Evolutionary conservation across 2,329 filamentous ascomycete genomes (phyloP).

Genomic region (Cladophialophora bantiana): DNA sequence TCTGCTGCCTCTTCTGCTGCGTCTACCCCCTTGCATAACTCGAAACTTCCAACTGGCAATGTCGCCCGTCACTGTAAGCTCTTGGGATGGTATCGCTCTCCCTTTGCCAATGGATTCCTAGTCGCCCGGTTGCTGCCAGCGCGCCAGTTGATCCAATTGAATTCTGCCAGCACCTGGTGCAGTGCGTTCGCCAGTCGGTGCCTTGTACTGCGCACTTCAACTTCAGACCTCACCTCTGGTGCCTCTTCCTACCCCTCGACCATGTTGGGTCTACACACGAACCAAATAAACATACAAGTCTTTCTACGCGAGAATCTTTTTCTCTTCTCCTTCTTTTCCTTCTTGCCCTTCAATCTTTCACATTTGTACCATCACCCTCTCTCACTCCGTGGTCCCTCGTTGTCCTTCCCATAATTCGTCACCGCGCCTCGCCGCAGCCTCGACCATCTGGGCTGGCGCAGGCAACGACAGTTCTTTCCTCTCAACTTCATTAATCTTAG

Average conservation of each 20-base stretch:
- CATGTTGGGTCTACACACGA: neutral
- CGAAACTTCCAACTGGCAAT: neutral
- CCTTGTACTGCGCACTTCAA: neutral
- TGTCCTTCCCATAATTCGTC: neutral
- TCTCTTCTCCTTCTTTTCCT: neutral
- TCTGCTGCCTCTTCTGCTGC: neutral
- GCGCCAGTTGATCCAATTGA: neutral
- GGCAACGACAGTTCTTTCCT: neutral
- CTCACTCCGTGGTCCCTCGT: neutral
- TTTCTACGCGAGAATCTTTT: neutral
- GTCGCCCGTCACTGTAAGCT: neutral
- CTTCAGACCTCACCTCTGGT: neutral
- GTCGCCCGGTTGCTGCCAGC: neutral
- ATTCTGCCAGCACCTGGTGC: neutral
- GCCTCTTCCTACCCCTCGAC: neutral
- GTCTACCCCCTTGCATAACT: neutral
- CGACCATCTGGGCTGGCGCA: neutral
- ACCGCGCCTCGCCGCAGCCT: neutral
- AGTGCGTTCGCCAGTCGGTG: neutral
- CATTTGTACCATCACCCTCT: neutral
- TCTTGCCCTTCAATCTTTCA: neutral
- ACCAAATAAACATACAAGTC: constrained; percentile 1
- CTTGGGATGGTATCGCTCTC: neutral
- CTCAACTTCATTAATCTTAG: neutral
- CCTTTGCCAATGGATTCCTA: neutral